A percentile compares a stretch with the other conserved stretches of the same genome.
Evolutionary conservation across 2,329 filamentous ascomycete genomes (phyloP).

Genomic region (Fusarium foetens): DNA sequence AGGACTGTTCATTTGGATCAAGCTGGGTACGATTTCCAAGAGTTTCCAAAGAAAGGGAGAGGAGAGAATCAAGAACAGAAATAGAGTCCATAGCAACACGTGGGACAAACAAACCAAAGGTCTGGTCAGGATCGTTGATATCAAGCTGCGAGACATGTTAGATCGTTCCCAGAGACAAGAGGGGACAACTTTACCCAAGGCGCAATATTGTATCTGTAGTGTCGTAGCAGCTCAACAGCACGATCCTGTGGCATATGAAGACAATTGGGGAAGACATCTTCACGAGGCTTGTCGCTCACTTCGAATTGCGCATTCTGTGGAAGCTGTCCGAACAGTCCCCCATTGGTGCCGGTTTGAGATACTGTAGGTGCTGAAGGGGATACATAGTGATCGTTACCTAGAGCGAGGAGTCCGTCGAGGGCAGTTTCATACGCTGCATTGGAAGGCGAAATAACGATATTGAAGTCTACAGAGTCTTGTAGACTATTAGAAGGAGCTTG

Average conservation of each 20-base stretch:
- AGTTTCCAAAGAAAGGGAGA: constrained; percentile 39
- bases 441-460: constrained; percentile 32
- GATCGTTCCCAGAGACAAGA: not conserved
- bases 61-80: constrained; percentile 42
- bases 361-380: constrained; percentile 6
- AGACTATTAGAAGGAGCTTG: not conserved
- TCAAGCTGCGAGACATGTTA: constrained; percentile 50
- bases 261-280: constrained; percentile 39
- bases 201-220: constrained; percentile 57
- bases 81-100: constrained; percentile 44
- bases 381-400: constrained; percentile 46
- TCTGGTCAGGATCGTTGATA: constrained; percentile 53
- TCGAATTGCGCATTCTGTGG: constrained; percentile 6
- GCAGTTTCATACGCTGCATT: constrained; percentile 49
- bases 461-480: constrained; percentile 19
- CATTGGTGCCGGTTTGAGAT: constrained; percentile 14
- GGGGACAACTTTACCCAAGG: constrained; percentile 52
- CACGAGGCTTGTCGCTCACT: constrained; percentile 1
- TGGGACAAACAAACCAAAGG: constrained; percentile 53
- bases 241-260: constrained; percentile 42
- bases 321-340: constrained; percentile 19
- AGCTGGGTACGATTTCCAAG: constrained; percentile 23
- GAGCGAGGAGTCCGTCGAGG: constrained; percentile 48
- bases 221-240: constrained; percentile 50
- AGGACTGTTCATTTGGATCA: constrained; percentile 4